phyloP scores from a whole-genome alignment of 768 basidiomycete species.

The Auriscalpium orientale region DNA sequence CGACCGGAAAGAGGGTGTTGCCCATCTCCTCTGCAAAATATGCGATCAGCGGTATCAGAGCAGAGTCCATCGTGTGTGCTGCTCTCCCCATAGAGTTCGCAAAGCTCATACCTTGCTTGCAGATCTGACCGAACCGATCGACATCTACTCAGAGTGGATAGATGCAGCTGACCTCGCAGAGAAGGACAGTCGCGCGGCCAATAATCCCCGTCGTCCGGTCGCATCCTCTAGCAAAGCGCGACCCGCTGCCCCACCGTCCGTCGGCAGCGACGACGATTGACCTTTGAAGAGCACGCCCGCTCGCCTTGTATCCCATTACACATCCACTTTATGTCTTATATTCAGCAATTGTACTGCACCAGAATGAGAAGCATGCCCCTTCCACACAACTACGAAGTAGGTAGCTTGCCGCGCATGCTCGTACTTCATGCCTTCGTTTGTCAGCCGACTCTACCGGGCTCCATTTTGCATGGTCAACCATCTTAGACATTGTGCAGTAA shows the following conservation, averaged over 20 bases:
- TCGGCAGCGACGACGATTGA: conserved; percentile 49
- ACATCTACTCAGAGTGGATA: conserved; percentile 90
- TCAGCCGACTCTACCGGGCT: too few relatives aligned
- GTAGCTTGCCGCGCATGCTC: too few relatives aligned
- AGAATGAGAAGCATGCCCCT: too few relatives aligned
- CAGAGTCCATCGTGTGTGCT: conserved; percentile 70
- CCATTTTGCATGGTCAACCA: too few relatives aligned
- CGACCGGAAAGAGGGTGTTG: conserved; percentile 80
- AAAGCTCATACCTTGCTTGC: conserved; percentile 7
- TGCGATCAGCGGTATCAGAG: conserved; percentile 85
- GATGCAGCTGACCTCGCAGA: conserved; percentile 83
- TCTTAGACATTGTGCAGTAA: too few relatives aligned
- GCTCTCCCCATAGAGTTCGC: conserved; percentile 13
- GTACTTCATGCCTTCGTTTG: too few relatives aligned
- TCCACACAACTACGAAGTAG: too few relatives aligned
- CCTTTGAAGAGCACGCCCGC: conserved; percentile 28
- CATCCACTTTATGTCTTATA: not conserved
- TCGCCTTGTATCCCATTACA: not conserved
- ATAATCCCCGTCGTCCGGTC: conserved; percentile 35
- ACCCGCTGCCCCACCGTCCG: conserved; percentile 23
- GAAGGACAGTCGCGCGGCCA: conserved; percentile 33
- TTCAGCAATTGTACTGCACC: not conserved
- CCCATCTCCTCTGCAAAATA: conserved; percentile 72
- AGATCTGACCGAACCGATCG: conserved; percentile 85
- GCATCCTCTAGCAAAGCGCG: conserved; percentile 44